Conservation (phyloP, 2,329 filamentous ascomycete genomes). For the Rhinocladiella mackenziei region DNA sequence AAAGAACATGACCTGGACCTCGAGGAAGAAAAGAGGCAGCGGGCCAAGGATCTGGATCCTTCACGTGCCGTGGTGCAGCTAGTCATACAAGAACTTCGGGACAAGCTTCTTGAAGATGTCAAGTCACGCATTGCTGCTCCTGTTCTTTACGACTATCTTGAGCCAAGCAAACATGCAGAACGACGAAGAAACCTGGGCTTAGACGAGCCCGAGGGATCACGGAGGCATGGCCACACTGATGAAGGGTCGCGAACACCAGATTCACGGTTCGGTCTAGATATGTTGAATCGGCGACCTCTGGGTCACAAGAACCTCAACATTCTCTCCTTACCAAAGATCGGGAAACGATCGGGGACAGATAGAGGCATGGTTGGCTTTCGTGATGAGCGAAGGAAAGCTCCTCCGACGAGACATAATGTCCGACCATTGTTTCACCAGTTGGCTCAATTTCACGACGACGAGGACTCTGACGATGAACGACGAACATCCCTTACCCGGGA, state of each 20-base stretch:
- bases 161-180: slow-evolving; percentile 73
- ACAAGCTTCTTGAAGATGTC: slow-evolving; percentile 84
- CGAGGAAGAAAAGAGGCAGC: slow-evolving; percentile 83
- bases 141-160: slow-evolving; percentile 72
- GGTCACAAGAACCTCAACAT: slow-evolving; percentile 50
- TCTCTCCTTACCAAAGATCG: slow-evolving; percentile 67
- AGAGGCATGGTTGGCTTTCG: slow-evolving; percentile 61
- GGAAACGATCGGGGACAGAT: slow-evolving; percentile 59
- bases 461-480: slow-evolving; percentile 85
- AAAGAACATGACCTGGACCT: slow-evolving; percentile 76
- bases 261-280: slow-evolving; percentile 41
- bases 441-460: slow-evolving; percentile 68
- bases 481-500: slow-evolving; percentile 64
- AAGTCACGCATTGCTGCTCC: slow-evolving; percentile 82
- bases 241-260: slow-evolving; percentile 61
- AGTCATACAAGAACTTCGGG: slow-evolving; percentile 73
- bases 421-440: slow-evolving; percentile 78
- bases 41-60: slow-evolving; percentile 87
- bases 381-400: slow-evolving; percentile 61
- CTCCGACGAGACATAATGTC: slow-evolving; percentile 59
- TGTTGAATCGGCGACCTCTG: slow-evolving; percentile 37
- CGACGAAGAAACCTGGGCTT: slow-evolving; percentile 78
- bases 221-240: slow-evolving; percentile 58
- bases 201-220: slow-evolving; percentile 61
- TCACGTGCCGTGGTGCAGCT: slow-evolving; percentile 76